phyloP scores from a whole-genome alignment of 2,329 filamentous ascomycete genomes.

The Diaporthe citrichinensis region DNA sequence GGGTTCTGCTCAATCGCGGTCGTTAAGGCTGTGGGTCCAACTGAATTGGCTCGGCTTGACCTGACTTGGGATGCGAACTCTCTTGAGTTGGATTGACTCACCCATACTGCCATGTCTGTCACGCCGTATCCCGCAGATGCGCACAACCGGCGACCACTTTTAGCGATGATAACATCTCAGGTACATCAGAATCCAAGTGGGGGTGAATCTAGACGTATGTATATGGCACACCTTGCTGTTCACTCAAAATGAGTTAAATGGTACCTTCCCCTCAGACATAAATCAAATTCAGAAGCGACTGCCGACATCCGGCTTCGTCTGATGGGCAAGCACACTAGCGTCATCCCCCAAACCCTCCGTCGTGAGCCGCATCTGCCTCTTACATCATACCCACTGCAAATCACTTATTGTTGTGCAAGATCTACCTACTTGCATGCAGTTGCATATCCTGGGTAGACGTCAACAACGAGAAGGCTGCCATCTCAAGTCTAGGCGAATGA shows the following conservation, averaged over 20 bases:
- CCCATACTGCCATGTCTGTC: not conserved
- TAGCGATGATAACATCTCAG: not conserved
- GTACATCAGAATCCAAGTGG: no score
- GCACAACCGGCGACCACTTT: not conserved
- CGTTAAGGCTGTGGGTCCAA: not conserved
- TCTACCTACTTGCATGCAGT: not conserved
- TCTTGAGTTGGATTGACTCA: constrained; percentile 12
- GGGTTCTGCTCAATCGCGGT: not conserved
- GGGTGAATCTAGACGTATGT: not conserved
- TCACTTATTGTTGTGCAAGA: not conserved
- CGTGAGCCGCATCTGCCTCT: constrained; percentile 29
- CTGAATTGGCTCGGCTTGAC: not conserved
- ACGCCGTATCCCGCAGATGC: not conserved
- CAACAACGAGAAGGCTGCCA: not conserved
- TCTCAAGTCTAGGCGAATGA: not conserved
- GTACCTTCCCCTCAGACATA: not conserved
- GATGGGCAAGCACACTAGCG: constrained; percentile 9
- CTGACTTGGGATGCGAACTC: not conserved
- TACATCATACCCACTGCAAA: constrained; percentile 19
- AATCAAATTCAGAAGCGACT: not conserved
- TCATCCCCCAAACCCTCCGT: constrained; percentile 16
- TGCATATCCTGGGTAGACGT: constrained; percentile 2
- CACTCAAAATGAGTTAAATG: not conserved
- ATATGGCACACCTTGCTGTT: not conserved
- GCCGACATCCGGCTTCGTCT: constrained; percentile 12